phyloP scores from a whole-genome alignment of 345 rosid species.

The Toxicodendron radicans region DNA sequence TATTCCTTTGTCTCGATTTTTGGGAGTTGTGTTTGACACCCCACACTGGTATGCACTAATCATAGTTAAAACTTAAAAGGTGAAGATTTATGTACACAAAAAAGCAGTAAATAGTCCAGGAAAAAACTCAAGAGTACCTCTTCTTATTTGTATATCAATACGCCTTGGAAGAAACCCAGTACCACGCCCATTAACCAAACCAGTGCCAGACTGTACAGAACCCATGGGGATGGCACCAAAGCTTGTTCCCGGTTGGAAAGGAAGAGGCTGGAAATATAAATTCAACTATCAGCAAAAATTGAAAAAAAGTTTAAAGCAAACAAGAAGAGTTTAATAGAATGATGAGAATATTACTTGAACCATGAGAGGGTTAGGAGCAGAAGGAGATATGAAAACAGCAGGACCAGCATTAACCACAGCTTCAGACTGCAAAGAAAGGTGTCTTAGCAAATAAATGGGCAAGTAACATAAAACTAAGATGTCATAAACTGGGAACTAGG shows the following conservation, averaged over 20 bases:
- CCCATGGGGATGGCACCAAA: conserved; percentile 52
- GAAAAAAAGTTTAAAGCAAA: conserved; percentile 7
- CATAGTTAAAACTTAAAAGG: no score
- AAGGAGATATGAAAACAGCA: conserved; percentile 64
- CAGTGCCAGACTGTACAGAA: conserved; percentile 51
- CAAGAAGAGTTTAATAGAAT: background rate
- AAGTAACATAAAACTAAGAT: background rate
- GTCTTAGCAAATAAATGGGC: conserved; percentile 8
- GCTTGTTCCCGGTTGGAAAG: conserved; percentile 61
- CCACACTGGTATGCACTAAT: background rate
- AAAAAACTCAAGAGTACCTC: conserved; percentile 42
- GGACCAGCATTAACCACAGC: conserved; percentile 82
- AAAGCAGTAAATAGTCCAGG: conserved; percentile 1
- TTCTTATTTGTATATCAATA: conserved; percentile 74
- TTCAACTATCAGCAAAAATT: conserved; percentile 23
- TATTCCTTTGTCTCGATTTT: background rate
- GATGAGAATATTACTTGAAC: conserved; percentile 56
- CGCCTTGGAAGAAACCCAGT: conserved; percentile 64
- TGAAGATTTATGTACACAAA: background rate
- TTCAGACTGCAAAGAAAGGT: conserved; percentile 55
- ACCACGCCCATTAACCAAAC: conserved; percentile 48
- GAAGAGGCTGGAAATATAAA: conserved; percentile 54
- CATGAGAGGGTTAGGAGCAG: conserved; percentile 80
- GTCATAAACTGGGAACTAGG: background rate
- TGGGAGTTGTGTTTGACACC: background rate